These are phyloP conservation scores for Oryza punctata DNA, from an alignment of 176 grass and related monocot species.

Conservation along the genomic window DNA sequence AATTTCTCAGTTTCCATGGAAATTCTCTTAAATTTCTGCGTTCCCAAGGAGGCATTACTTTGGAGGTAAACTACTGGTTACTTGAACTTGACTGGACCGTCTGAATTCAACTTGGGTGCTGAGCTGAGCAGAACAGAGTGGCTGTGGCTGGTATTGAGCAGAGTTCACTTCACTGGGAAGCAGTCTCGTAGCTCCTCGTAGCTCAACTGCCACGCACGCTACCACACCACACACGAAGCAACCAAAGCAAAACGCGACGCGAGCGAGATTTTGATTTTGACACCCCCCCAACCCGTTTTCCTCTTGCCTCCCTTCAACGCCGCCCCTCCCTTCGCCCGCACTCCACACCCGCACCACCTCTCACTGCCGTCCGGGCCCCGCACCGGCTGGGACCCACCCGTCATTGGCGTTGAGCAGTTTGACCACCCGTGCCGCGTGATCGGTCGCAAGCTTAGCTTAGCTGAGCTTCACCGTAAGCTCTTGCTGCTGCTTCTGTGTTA, in stretches of 20 bases:
- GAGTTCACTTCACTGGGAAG: slow-evolving; percentile 11
- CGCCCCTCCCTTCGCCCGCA: slow-evolving; percentile 29
- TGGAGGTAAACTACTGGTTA: background rate
- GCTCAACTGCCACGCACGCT: slow-evolving; percentile 14
- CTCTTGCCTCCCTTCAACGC: slow-evolving; percentile 53
- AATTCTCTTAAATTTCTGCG: background rate
- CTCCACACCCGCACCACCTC: slow-evolving; percentile 11
- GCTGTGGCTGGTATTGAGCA: background rate
- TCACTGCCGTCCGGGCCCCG: background rate
- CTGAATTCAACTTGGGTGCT: background rate
- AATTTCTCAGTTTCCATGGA: background rate
- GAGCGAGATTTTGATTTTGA: slow-evolving; percentile 57
- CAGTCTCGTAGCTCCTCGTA: background rate
- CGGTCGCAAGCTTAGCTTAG: slow-evolving; percentile 5
- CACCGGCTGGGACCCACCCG: rapidly evolving
- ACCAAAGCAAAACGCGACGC: background rate
- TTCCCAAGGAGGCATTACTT: background rate
- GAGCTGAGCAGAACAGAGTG: background rate
- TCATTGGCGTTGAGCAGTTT: background rate
- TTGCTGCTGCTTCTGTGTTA: background rate
- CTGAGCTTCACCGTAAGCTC: background rate
- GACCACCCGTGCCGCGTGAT: background rate
- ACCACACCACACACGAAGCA: slow-evolving; percentile 3
- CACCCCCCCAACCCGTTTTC: background rate
- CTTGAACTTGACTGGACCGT: background rate